Evolutionary conservation across 352 stramenopile genomes (phyloP).

Genomic region (Globisporangium megalacanthum): DNA sequence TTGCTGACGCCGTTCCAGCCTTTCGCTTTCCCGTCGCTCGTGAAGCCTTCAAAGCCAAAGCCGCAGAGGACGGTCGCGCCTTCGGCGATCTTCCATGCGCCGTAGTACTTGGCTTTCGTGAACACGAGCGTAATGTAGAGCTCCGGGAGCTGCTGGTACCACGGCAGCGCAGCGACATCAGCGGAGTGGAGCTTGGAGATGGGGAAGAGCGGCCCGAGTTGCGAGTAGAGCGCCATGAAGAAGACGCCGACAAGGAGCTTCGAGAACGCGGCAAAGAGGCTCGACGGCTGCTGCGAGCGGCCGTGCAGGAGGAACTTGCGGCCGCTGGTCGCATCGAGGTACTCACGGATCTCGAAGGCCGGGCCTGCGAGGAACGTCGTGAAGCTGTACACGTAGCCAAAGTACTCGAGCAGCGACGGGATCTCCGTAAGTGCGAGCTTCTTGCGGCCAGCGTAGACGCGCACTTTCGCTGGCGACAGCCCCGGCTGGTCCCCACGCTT

Average conservation of each 20-base stretch:
- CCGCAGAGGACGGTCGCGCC: slow-evolving; percentile 77
- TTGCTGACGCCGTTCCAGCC: slow-evolving; percentile 96
- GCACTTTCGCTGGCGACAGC: slow-evolving; percentile 9
- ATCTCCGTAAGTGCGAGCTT: slow-evolving; percentile 73
- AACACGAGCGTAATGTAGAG: slow-evolving; percentile 90
- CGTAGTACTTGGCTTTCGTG: slow-evolving; percentile 95
- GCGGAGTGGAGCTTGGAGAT: slow-evolving; percentile 43
- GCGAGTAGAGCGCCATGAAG: slow-evolving; percentile 54
- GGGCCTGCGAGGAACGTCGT: slow-evolving; percentile 94
- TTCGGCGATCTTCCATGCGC: slow-evolving; percentile 91
- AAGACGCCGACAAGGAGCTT: slow-evolving; percentile 68
- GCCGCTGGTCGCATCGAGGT: slow-evolving; percentile 71
- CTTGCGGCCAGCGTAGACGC: slow-evolving; percentile 33
- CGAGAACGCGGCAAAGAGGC: slow-evolving; percentile 64
- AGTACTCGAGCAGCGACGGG: slow-evolving; percentile 92
- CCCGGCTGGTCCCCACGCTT: slow-evolving; percentile 38
- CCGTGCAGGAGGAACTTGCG: slow-evolving; percentile 51
- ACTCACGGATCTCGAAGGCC: slow-evolving; percentile 94
- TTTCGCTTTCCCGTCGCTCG: slow-evolving; percentile 75
- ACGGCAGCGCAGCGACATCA: slow-evolving; percentile 40
- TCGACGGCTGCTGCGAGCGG: slow-evolving; percentile 43
- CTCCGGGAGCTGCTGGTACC: slow-evolving; percentile 61
- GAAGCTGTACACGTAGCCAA: slow-evolving; percentile 97
- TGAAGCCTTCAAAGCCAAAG: slow-evolving; percentile 93
- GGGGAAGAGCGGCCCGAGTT: slow-evolving; percentile 45